Conservation (phyloP, 176 grass and related monocot genomes). For the Themeda triandra region DNA sequence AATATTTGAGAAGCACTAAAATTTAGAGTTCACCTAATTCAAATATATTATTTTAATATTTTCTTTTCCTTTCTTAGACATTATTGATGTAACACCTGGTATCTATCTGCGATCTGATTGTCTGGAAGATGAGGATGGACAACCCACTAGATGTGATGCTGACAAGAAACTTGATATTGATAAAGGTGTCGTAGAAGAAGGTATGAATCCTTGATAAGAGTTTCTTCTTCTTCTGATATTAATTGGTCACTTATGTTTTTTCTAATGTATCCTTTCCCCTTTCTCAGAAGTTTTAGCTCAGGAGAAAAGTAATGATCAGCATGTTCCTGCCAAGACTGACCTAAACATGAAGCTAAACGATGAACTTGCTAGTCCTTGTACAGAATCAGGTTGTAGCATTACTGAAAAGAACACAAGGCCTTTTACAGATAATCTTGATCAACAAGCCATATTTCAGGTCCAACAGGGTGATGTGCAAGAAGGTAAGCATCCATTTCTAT, state of each 20-base stretch:
- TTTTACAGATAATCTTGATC: not conserved
- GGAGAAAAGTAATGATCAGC: not conserved
- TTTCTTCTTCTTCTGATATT: not conserved
- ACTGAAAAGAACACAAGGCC: not conserved
- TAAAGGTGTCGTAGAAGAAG: not conserved
- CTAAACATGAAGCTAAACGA: not conserved
- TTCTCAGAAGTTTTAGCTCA: not conserved
- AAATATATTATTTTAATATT: too few relatives aligned
- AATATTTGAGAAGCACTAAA: too few relatives aligned
- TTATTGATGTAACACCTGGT: not conserved
- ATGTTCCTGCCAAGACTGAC: not conserved
- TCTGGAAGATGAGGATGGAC: not conserved
- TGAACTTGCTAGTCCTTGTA: not conserved
- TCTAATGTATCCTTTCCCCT: not conserved
- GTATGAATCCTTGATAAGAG: not conserved
- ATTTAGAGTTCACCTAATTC: too few relatives aligned
- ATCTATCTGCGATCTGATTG: not conserved
- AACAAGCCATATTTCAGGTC: not conserved
- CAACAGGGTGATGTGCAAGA: slow-evolving; percentile 16
- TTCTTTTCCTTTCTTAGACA: too few relatives aligned
- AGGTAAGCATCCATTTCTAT: slow-evolving; percentile 14
- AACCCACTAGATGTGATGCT: not conserved
- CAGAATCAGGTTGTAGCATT: slow-evolving; percentile 1
- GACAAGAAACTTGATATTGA: not conserved
- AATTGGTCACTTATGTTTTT: not conserved